A percentile compares a stretch with the other conserved stretches of the same genome.
phyloP scores from a whole-genome alignment of 2,329 filamentous ascomycete species.

The Penicillium oxalicum region DNA sequence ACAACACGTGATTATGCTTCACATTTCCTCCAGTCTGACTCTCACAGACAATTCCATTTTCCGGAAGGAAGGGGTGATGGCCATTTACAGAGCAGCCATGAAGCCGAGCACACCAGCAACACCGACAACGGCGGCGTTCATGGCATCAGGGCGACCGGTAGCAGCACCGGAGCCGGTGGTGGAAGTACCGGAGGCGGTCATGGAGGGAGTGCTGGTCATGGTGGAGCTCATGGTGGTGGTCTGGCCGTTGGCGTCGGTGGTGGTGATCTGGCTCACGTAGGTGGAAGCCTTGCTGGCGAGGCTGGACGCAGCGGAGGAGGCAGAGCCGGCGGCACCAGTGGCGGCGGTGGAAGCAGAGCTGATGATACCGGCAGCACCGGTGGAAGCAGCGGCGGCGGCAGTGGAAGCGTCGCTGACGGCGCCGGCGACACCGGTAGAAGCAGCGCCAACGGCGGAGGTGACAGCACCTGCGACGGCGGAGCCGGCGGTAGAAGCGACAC shows the following conservation, averaged over 20 bases:
- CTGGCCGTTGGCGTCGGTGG: slow-evolving; percentile 18
- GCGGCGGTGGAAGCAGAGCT: slow-evolving; percentile 14
- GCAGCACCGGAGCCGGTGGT: slow-evolving; percentile 14
- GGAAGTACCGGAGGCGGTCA: slow-evolving; percentile 2
- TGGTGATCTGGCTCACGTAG: slow-evolving; percentile 11
- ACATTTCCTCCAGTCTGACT: no score
- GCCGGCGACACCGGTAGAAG: slow-evolving; percentile 7
- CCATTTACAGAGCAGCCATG: slow-evolving; percentile 26
- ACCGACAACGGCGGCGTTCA: slow-evolving; percentile 19
- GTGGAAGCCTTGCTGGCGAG: slow-evolving; percentile 11
- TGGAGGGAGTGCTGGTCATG: slow-evolving; percentile 9
- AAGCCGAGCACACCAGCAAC: slow-evolving; percentile 26
- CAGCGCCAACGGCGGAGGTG: slow-evolving; percentile 11
- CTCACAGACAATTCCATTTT: no score
- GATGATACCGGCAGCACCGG: slow-evolving; percentile 13
- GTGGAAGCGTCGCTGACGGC: slow-evolving; percentile 15
- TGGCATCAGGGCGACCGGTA: slow-evolving; percentile 18
- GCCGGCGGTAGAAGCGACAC: no score
- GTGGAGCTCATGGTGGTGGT: slow-evolving; percentile 15
- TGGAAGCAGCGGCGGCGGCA: slow-evolving; percentile 11
- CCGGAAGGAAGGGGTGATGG: no score
- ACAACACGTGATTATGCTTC: no score
- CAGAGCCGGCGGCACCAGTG: slow-evolving; percentile 7
- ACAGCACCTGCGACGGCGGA: background rate
- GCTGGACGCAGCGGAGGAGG: background rate